Base-by-base conservation (phyloP, 1,284 basidiomycete species). In the Pholiota adiposa region DNA sequence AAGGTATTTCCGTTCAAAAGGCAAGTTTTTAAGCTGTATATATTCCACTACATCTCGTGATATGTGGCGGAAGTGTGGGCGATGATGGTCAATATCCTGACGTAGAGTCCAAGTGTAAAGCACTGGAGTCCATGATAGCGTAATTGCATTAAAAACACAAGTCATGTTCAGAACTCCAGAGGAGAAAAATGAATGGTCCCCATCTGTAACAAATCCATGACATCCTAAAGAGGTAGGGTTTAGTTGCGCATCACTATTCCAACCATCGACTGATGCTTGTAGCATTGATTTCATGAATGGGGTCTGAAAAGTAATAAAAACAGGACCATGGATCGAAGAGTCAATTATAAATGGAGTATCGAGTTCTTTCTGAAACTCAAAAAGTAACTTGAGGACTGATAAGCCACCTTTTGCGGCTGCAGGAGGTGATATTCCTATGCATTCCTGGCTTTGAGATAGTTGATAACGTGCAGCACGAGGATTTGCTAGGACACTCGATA, bases 61-160 rank as follows among this genome's bases (percentile, higher is more conserved):
- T n/a, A 96, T 57, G 16, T 18, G 38, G 2, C 48, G 53, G 33
- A 69, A 69, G 53, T 69, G 68, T 1, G 65, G 63, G 3, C 61
- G 58, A 49, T 69, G 67, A 40, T 69, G 66, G 4, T 19, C 44
- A 9, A 41, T 62, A 51, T 68, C 67, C 16, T 58, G 40, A 6
- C 66, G 54, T 0, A 67, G 68, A 12, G 61, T 51, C 67, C 67
- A 69, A 18, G 53, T 52, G 0, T n/a, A n/a, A n/a, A n/a, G n/a
- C n/a, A n/a, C n/a, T n/a, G n/a, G n/a, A n/a, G n/a, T n/a, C n/a
- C n/a, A n/a, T n/a, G n/a, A n/a, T n/a, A 23, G n/a, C 2, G 58
- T 25, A 4, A 51, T 27, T 1, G 33, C 4, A 41, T 52, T 64
- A 38, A 63, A 69, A 7, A 51, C 53, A 23, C 64, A 65, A 9